Percentiles rank a stretch among this genome's conserved stretches.
phyloP scores from a whole-genome alignment of 495 filamentous ascomycete genomes.

The Penicillium bovifimosum region DNA sequence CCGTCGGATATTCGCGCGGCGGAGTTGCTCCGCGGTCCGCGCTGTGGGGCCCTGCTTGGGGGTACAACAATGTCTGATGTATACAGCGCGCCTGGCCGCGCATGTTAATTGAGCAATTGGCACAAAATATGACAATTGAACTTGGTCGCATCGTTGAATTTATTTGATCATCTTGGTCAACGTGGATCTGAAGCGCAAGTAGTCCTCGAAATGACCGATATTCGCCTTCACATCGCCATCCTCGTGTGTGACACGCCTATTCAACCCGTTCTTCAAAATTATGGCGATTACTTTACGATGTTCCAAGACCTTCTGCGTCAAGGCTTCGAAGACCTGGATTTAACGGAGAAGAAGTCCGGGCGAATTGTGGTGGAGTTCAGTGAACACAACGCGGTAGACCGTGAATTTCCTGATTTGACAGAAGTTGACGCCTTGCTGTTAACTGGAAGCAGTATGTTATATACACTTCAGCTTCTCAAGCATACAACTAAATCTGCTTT shows the following conservation, averaged over 20 bases:
- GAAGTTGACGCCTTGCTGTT: conserved; percentile 71
- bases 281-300: conserved; percentile 65
- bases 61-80: not conserved
- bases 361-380: conserved; percentile 48
- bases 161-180: not conserved
- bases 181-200: not conserved
- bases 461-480: not conserved
- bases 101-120: not conserved
- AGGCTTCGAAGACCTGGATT: conserved; percentile 36
- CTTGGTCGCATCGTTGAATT: not conserved
- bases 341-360: not conserved
- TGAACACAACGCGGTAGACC: conserved; percentile 59
- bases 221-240: conserved; percentile 61
- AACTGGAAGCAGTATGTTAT: conserved; percentile 57
- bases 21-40: conserved; percentile 20
- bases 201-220: conserved; percentile 9
- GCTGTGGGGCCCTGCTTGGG: conserved; percentile 16
- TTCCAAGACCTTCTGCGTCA: conserved; percentile 58
- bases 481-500: not conserved
- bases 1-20: not conserved
- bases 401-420: conserved; percentile 56
- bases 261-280: conserved; percentile 47
- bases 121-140: not conserved
- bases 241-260: conserved; percentile 74
- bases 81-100: conserved; percentile 20